Conservation (phyloP, 345 rosid species). For the Aquilaria malaccensis region DNA sequence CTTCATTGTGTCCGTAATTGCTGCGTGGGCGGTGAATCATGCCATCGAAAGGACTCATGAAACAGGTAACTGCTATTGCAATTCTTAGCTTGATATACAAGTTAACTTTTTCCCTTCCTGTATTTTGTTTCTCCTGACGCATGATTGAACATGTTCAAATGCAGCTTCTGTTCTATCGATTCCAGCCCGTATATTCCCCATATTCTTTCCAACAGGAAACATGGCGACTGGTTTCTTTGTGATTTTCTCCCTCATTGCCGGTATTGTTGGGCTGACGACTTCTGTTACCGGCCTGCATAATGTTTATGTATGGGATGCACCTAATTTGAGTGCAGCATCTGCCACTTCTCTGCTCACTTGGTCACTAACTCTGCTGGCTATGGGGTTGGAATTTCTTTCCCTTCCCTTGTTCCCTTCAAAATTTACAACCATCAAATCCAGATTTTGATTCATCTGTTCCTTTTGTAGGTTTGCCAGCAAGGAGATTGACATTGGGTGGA, state of each 20-base stretch:
- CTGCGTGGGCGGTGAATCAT: conserved; percentile 79
- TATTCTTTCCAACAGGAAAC: conserved; percentile 79
- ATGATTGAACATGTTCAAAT: neutral
- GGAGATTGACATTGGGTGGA: conserved; percentile 76
- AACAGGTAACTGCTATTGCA: conserved; percentile 33
- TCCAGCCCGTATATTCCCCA: conserved; percentile 77
- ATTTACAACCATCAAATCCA: neutral
- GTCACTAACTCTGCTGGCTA: conserved; percentile 68
- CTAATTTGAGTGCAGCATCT: conserved; percentile 60
- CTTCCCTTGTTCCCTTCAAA: neutral
- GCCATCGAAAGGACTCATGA: conserved; percentile 53
- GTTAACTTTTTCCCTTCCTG: neutral
- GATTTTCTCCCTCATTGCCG: conserved; percentile 64
- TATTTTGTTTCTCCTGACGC: neutral
- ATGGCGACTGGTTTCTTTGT: conserved; percentile 77
- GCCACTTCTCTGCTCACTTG: conserved; percentile 56
- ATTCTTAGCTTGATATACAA: neutral
- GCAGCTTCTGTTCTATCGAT: conserved; percentile 61
- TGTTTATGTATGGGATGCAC: conserved; percentile 33
- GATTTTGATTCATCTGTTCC: too few relatives aligned
- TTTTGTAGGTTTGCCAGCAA: conserved; percentile 77
- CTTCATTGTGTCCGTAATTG: conserved; percentile 48
- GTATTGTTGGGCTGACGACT: conserved; percentile 67
- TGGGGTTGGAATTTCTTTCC: conserved; percentile 44
- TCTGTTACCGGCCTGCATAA: conserved; percentile 52